Conservation (phyloP, 371 early-diverging fungal species). For the Zychaea mexicana region DNA sequence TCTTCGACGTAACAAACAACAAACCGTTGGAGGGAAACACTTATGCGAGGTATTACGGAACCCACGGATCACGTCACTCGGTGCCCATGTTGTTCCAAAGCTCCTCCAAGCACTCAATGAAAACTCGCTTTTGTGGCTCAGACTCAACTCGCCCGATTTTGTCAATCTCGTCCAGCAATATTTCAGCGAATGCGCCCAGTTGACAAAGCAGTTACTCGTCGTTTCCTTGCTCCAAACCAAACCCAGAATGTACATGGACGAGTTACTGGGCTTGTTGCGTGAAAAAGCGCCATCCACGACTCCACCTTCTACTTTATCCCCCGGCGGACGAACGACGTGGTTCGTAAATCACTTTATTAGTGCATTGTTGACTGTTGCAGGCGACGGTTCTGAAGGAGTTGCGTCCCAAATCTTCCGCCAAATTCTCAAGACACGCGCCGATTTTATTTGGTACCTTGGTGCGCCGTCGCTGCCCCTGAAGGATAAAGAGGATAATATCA, state of each 20-base stretch:
- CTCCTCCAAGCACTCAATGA: neutral
- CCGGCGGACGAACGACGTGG: conserved; percentile 16
- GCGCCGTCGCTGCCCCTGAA: conserved; percentile 16
- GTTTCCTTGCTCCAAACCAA: conserved; percentile 19
- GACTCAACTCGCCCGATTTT: neutral
- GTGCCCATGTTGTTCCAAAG: neutral
- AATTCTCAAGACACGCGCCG: conserved; percentile 25
- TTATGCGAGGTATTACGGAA: neutral
- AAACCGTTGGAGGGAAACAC: neutral
- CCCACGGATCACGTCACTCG: neutral
- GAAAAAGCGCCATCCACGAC: conserved; percentile 17
- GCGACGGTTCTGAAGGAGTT: conserved; percentile 16
- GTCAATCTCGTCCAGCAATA: neutral
- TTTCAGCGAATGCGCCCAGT: neutral
- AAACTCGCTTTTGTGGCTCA: neutral
- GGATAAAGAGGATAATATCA: neutral
- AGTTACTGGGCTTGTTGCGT: conserved; percentile 18
- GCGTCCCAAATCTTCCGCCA: conserved; percentile 33
- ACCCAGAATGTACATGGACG: conserved; percentile 25
- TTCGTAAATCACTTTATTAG: conserved; percentile 37
- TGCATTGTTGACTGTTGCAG: conserved; percentile 23
- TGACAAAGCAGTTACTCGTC: neutral
- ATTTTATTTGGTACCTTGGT: conserved; percentile 43
- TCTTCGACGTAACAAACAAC: neutral
- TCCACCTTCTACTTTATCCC: neutral